Percentiles rank a stretch among this genome's conserved stretches.
These are phyloP conservation scores for Agrocybe chaxingu DNA, from an alignment of 768 basidiomycete genomes.

Conservation along the genomic window DNA sequence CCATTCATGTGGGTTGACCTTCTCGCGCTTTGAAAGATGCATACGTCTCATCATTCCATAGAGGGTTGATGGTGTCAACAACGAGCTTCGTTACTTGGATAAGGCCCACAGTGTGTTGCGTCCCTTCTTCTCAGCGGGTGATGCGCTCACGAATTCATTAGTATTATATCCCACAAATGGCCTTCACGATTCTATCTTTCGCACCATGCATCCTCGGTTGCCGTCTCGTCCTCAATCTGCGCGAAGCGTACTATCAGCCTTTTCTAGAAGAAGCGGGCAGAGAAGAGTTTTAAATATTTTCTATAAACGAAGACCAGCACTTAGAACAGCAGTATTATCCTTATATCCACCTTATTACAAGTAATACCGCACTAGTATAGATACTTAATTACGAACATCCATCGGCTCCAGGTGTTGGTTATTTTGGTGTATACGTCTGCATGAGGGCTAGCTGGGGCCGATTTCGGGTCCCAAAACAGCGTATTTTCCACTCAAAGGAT, in stretches of 20 bases:
- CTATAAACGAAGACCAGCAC: too few species aligned
- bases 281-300: too few species aligned
- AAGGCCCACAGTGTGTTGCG: background rate
- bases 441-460: too few species aligned
- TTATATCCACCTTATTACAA: too few species aligned
- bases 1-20: conserved; percentile 6
- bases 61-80: background rate
- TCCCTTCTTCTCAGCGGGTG: background rate
- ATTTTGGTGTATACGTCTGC: too few species aligned
- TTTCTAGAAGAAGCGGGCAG: conserved; percentile 6
- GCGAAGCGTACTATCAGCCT: conserved; percentile 9
- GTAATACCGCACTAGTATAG: too few species aligned
- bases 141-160: background rate
- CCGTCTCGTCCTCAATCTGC: conserved; percentile 11
- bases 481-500: too few species aligned
- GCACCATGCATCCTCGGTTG: conserved; percentile 3
- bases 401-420: too few species aligned
- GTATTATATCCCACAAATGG: conserved; percentile 3
- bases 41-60: background rate
- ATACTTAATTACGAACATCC: too few species aligned
- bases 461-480: too few species aligned
- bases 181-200: background rate
- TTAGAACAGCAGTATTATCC: too few species aligned
- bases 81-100: background rate
- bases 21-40: background rate